Evolutionary conservation across 106 monocot genomes (phyloP), one percentile per base, ranked within the genome.

Genomic region (Apostasia ramifera): DNA sequence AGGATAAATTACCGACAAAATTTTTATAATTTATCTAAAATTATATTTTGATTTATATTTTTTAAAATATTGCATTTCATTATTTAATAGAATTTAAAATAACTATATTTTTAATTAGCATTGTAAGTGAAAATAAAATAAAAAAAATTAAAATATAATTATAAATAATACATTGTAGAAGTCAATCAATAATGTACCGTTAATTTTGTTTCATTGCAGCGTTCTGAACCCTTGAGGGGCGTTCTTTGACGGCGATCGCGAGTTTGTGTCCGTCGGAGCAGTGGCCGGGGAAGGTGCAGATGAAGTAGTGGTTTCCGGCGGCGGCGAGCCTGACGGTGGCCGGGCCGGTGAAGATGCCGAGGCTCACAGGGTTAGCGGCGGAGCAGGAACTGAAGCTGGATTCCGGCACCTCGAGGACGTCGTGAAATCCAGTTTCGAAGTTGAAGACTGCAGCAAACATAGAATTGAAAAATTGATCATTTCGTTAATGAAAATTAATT

Each of bases 241-340:
- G 26, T 26, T 26, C 0, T 0, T 26, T 26, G 58, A 82, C 74
- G 53, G n/a, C 70, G 57, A 82, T 44, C 52, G 82, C 58, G 13
- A 82, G 59, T 70, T 82, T 82, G 54, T 74, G 73, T 4, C 70
- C 78, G 12, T 8, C 0, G 66, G 40, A 41, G 66, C 82, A 82
- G 74, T 82, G 82, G 40, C 69, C 60, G 26, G 65, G 0, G 59
- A 78, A 2, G 40, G 66, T 78, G 13, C 82, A 82, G 66, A 82
- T 70, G 53, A 53, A 81, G 78, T 74, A 82, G 59, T 78, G 68
- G 48, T 10, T 38, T 38, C 72, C 73, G 5, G 68, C 9, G 2
- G 59, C 5, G n/a, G 44, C 43, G 37, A 82, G 1, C 65, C 73
- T 54, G 47, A 78, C 55, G 58, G 66, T 74, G 66, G 82, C 78